A percentile compares a stretch with the other conserved stretches of the same genome.
phyloP scores from a whole-genome alignment of 2,329 filamentous ascomycete genomes.

The Dichotomopilus funicola region DNA sequence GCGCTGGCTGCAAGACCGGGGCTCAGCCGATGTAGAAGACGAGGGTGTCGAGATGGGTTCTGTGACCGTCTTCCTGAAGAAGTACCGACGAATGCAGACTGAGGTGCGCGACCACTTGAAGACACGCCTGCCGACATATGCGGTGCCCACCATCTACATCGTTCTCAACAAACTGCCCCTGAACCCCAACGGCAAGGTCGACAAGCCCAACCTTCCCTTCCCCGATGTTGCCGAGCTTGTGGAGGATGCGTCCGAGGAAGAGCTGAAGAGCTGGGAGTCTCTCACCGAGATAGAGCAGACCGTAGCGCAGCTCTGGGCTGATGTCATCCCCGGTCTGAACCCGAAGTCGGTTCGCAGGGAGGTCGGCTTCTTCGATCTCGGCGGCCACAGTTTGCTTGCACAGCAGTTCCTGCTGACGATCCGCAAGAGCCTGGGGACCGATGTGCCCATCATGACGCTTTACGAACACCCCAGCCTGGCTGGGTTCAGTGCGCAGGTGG shows the following conservation, averaged over 20 bases:
- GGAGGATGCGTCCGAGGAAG: slow-evolving; percentile 38
- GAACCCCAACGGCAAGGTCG: slow-evolving; percentile 83
- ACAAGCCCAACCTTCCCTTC: slow-evolving; percentile 73
- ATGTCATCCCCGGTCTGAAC: slow-evolving; percentile 60
- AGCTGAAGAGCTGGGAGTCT: slow-evolving; percentile 36
- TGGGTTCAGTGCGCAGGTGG: slow-evolving; percentile 46
- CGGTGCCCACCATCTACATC: slow-evolving; percentile 69
- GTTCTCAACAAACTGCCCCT: slow-evolving; percentile 65
- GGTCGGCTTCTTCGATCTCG: slow-evolving; percentile 69
- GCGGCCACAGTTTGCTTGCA: slow-evolving; percentile 74
- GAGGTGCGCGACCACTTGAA: slow-evolving; percentile 60
- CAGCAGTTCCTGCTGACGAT: slow-evolving; percentile 74
- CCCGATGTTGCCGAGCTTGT: slow-evolving; percentile 64
- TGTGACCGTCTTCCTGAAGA: slow-evolving; percentile 37
- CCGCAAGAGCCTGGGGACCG: slow-evolving; percentile 31
- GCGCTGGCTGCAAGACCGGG: slow-evolving; percentile 54
- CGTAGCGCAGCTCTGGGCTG: slow-evolving; percentile 67
- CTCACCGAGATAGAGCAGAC: slow-evolving; percentile 52
- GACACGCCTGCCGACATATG: slow-evolving; percentile 65
- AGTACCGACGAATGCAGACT: slow-evolving; percentile 41
- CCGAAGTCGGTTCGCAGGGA: slow-evolving; percentile 57
- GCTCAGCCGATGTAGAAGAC: slow-evolving; percentile 49
- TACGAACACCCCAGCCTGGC: slow-evolving; percentile 55
- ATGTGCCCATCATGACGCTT: slow-evolving; percentile 64
- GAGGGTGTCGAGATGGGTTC: slow-evolving; percentile 43